Percentiles rank a stretch among this genome's conserved stretches.
phyloP scores from a whole-genome alignment of 2,329 filamentous ascomycete genomes.

The Lachnellula subtilissima region DNA sequence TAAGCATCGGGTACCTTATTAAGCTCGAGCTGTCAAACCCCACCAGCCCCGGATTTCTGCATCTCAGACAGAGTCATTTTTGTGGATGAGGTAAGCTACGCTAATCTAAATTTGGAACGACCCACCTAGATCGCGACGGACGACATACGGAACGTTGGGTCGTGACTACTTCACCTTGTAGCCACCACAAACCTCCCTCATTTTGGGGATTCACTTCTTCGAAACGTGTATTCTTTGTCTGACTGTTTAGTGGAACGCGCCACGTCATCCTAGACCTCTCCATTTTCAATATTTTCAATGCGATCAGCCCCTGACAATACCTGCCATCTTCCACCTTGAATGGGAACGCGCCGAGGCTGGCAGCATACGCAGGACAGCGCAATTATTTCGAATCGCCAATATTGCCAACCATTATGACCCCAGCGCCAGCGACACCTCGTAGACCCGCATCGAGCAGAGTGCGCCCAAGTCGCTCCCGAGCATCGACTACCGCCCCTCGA shows the following conservation, averaged over 20 bases:
- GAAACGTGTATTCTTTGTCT: not conserved
- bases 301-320: slow-evolving; percentile 12
- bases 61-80: too few relatives aligned
- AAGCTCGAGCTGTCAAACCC: too few relatives aligned
- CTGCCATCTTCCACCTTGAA: slow-evolving; percentile 17
- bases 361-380: slow-evolving; percentile 4
- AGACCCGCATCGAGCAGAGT: slow-evolving; percentile 24
- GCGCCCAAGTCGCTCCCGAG: slow-evolving; percentile 23
- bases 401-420: slow-evolving; percentile 15
- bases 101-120: too few relatives aligned
- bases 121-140: too few relatives aligned
- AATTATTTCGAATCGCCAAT: not conserved
- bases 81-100: too few relatives aligned
- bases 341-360: slow-evolving; percentile 17
- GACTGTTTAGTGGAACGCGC: not conserved
- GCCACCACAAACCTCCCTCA: not conserved
- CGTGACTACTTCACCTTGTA: not conserved
- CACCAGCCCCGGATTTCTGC: too few relatives aligned
- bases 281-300: slow-evolving; percentile 10
- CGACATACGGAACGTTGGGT: too few relatives aligned
- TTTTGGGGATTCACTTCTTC: not conserved
- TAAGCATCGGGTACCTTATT: too few relatives aligned
- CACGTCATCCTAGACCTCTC: not conserved
- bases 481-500: slow-evolving; percentile 17
- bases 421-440: slow-evolving; percentile 23